These are phyloP conservation scores for Paramecium sexaurelia DNA, from an alignment of 73 alveolate genomes.

Conservation along the genomic window DNA sequence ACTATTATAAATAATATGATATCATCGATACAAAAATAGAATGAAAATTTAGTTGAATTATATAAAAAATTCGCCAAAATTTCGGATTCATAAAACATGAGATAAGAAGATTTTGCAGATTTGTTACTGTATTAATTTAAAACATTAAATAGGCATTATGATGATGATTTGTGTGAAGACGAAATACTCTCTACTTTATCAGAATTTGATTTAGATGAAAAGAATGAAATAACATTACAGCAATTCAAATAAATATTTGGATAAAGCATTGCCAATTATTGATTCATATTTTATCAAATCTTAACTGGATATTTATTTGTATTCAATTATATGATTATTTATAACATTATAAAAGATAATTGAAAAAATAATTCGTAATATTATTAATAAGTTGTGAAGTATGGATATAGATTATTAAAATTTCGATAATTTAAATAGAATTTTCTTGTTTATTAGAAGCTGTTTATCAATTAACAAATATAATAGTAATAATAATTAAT, in stretches of 20 bases:
- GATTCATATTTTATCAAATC: background rate
- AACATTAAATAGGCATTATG: background rate
- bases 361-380: no score
- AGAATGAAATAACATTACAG: background rate
- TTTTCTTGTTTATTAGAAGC: no score
- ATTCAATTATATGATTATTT: background rate
- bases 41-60: background rate
- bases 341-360: no score
- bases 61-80: background rate
- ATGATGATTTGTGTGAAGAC: background rate
- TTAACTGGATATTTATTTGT: background rate
- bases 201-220: background rate
- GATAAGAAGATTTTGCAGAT: background rate
- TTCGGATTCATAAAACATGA: background rate
- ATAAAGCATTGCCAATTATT: background rate
- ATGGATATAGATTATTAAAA: no score
- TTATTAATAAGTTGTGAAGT: no score
- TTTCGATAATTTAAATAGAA: no score
- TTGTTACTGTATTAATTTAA: background rate
- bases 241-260: background rate
- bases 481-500: no score
- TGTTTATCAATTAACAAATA: no score
- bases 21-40: background rate
- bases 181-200: background rate
- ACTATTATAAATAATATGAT: background rate